Base-by-base conservation (phyloP, 805 yeast genomes). In the Wickerhamiella domercqiae region DNA sequence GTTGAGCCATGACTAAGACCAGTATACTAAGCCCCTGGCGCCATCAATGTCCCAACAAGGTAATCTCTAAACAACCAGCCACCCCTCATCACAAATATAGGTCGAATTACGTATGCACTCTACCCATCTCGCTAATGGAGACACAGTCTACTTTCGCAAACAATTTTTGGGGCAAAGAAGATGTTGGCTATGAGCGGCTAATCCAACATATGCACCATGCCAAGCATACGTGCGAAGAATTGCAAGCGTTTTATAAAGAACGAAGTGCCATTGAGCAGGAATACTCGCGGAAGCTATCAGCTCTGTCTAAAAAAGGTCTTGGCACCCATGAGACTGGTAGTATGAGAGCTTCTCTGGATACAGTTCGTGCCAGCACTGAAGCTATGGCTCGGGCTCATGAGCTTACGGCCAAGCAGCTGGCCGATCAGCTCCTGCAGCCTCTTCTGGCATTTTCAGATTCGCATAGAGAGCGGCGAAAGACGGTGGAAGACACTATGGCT, bases 181-280 rank as follows among this genome's bases (percentile, higher is more conserved):
- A 73, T 35, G 59, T 66, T 32, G 83, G 90, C 4, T 70, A 72
- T 32, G 60, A 59, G 11, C 62, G 66, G 7, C 57, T 82, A 15
- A 64, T 70, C 37, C 65, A 62, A 43, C 68, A 75, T 41, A 67
- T 78, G 62, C 67, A 70, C 46, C 65, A 70, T 41, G 71, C 83
- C 6, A 62, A 69, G 29, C 66, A 64, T 34, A 75, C 90, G 1
- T 56, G 70, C 35, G 74, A 71, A 21, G 69, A 66, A 21, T 48
- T 75, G 14, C 52, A 60, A 6, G 46, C 50, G 1, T 72, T 67
- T 43, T 72, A 71, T 55, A 67, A 62, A 41, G 79, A 74, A 39
- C 50, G 66, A 28, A 59, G 69, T 1, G 61, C 69, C 13, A 67
- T 83, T 29, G 94, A 82, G 49, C 78, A 73, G 42, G 94, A 83